Conservation (phyloP, 257 asterid genomes). For the Gentiana straminea region DNA sequence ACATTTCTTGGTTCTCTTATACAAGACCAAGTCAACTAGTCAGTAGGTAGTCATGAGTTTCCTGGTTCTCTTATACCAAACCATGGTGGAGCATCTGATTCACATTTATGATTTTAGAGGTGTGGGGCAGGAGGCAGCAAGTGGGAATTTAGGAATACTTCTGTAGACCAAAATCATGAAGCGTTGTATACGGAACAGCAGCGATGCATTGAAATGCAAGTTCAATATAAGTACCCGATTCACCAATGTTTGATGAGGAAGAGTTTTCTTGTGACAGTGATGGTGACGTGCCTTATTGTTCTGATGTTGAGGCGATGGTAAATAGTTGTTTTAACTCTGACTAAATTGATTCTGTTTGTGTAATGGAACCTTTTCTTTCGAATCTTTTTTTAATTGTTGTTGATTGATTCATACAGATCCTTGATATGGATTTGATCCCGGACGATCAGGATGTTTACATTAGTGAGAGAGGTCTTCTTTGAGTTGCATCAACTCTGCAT, state of each 20-base stretch:
- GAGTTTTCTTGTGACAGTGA: conserved; percentile 42
- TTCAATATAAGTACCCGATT: conserved; percentile 13
- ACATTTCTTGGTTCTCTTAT: too few species aligned
- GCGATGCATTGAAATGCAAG: conserved; percentile 7
- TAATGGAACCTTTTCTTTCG: conserved; percentile 9
- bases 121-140: conserved; percentile 13
- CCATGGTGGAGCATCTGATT: conserved; percentile 13
- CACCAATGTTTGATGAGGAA: conserved; percentile 31
- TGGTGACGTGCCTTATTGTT: conserved; percentile 51
- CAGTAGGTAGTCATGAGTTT: conserved; percentile 1
- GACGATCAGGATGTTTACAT: conserved; percentile 31
- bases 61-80: conserved; percentile 11
- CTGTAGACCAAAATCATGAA: conserved; percentile 18
- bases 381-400: background rate
- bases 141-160: conserved; percentile 13
- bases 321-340: conserved; percentile 7
- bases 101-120: conserved; percentile 17
- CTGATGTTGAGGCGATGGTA: conserved; percentile 87
- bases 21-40: too few species aligned
- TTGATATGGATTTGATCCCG: conserved; percentile 72
- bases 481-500: too few species aligned
- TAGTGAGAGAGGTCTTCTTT: conserved; percentile 46
- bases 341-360: conserved; percentile 5
- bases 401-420: conserved; percentile 45
- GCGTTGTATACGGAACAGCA: conserved; percentile 17